These are phyloP conservation scores for Barnettozyma wickerhamii DNA, from an alignment of 805 yeast species.

Conservation along the genomic window DNA sequence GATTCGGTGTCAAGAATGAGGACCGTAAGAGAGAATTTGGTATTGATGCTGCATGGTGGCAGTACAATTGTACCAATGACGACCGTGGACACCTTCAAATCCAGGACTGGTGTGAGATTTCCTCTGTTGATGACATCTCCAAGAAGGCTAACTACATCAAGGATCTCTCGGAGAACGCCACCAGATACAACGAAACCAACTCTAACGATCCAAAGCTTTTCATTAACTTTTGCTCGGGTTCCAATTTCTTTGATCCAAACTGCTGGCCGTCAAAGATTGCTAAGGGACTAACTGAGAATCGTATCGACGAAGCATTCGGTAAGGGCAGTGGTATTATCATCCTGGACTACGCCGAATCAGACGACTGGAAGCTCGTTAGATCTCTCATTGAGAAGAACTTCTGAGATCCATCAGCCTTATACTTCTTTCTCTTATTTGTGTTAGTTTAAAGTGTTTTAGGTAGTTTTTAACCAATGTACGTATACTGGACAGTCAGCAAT, in stretches of 20 bases:
- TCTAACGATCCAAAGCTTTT: slow-evolving; percentile 50
- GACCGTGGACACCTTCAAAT: slow-evolving; percentile 59
- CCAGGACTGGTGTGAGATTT: slow-evolving; percentile 72
- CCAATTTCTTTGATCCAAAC: slow-evolving; percentile 62
- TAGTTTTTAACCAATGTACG: no score
- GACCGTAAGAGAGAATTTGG: slow-evolving; percentile 46
- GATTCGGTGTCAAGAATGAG: slow-evolving; percentile 60
- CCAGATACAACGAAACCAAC: slow-evolving; percentile 40
- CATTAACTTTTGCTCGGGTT: slow-evolving; percentile 69
- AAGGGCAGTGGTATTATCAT: slow-evolving; percentile 62
- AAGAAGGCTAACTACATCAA: slow-evolving; percentile 56
- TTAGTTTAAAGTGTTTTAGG: no score
- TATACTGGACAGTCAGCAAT: no score
- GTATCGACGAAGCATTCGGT: slow-evolving; percentile 43
- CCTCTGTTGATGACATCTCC: slow-evolving; percentile 44
- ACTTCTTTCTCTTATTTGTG: no score
- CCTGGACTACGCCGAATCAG: slow-evolving; percentile 59
- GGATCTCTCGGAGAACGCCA: slow-evolving; percentile 49
- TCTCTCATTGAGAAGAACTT: slow-evolving; percentile 49
- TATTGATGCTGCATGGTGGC: slow-evolving; percentile 65
- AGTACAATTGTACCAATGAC: slow-evolving; percentile 59
- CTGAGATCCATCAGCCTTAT: no score
- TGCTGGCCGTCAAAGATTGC: slow-evolving; percentile 77
- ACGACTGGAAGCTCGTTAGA: slow-evolving; percentile 55
- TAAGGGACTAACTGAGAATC: slow-evolving; percentile 39